Percentiles rank a stretch among this genome's conserved stretches.
These are phyloP conservation scores for Rhododendron griersonianum DNA, from an alignment of 148 eudicot genomes.

Conservation along the genomic window DNA sequence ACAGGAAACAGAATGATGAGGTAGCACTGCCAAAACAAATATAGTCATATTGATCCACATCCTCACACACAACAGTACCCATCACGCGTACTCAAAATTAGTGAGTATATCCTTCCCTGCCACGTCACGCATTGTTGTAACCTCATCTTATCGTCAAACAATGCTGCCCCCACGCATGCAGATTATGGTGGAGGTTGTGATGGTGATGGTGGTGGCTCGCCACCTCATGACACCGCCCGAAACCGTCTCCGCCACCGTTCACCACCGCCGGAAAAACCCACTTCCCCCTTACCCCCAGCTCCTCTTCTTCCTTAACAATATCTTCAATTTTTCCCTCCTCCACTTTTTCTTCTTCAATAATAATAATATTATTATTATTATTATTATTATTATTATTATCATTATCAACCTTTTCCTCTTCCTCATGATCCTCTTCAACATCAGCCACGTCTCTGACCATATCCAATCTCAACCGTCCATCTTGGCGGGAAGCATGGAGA, in stretches of 20 bases:
- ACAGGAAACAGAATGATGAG: too few species aligned
- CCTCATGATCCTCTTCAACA: slow-evolving; percentile 11
- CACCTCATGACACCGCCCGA: slow-evolving; percentile 22
- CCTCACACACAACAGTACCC: not conserved
- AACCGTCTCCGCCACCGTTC: slow-evolving; percentile 16
- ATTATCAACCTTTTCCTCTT: not conserved
- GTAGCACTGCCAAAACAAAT: too few species aligned
- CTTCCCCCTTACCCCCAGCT: slow-evolving; percentile 13
- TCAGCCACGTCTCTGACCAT: slow-evolving; percentile 16
- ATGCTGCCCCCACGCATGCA: slow-evolving; percentile 26
- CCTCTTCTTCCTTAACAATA: not conserved
- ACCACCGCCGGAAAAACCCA: slow-evolving; percentile 15
- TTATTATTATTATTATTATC: not conserved
- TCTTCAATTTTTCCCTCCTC: not conserved
- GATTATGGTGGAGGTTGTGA: slow-evolving; percentile 15
- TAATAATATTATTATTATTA: not conserved
- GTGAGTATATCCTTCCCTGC: not conserved
- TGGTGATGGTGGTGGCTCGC: slow-evolving; percentile 5
- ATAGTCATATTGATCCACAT: too few species aligned
- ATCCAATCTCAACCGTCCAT: slow-evolving; percentile 54
- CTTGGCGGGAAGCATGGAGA: slow-evolving; percentile 38
- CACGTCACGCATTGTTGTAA: not conserved
- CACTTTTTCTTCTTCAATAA: not conserved
- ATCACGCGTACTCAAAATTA: not conserved
- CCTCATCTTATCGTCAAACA: slow-evolving; percentile 26